Conservation (phyloP, 805 yeast genomes). For the Cyberlindnera suaveolens region DNA sequence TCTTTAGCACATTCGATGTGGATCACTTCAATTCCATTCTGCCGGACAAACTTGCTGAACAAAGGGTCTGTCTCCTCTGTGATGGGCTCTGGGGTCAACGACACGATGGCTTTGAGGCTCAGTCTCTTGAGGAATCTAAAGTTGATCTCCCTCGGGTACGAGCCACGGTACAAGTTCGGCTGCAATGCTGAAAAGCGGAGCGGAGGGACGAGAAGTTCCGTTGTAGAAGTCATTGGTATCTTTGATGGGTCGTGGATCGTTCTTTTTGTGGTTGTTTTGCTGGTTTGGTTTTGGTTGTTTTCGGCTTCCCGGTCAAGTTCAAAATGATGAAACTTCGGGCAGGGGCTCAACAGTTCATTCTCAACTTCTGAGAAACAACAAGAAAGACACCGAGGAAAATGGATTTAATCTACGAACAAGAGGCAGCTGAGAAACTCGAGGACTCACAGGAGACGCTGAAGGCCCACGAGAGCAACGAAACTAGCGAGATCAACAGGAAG, state of each 20-base stretch:
- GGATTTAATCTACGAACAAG: conserved; percentile 21
- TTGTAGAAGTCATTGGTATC: background rate
- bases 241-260: background rate
- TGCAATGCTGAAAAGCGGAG: conserved; percentile 69
- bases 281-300: background rate
- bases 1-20: conserved; percentile 63
- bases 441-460: conserved; percentile 18
- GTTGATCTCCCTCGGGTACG: conserved; percentile 77
- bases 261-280: background rate
- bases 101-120: conserved; percentile 62
- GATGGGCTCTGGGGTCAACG: conserved; percentile 75
- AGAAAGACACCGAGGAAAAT: conserved; percentile 7
- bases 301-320: background rate
- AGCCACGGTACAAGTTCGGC: conserved; percentile 71
- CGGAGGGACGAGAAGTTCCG: conserved; percentile 54
- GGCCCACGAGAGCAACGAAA: conserved; percentile 9
- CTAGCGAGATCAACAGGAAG: conserved; percentile 29
- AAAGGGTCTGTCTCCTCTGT: conserved; percentile 43
- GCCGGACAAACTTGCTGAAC: conserved; percentile 45
- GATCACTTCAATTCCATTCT: conserved; percentile 50
- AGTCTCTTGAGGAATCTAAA: conserved; percentile 61
- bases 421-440: conserved; percentile 9
- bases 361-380: background rate
- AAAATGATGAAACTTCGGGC: background rate
- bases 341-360: background rate